Percentiles rank a stretch among this genome's conserved stretches.
Evolutionary conservation across 208 protist species (phyloP).

Genomic region (Trypanosoma avium): DNA sequence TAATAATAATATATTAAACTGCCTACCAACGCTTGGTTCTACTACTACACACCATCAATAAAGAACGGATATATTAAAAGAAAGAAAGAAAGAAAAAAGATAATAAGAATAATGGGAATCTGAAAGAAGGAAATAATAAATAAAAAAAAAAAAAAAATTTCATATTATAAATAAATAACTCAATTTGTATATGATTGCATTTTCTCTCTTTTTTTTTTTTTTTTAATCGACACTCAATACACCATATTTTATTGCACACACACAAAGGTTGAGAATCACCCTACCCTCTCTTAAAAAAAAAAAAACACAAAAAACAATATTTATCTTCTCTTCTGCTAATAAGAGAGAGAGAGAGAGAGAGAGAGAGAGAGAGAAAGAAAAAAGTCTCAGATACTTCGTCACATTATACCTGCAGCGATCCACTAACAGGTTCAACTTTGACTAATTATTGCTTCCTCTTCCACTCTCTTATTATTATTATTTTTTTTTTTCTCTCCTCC

Average conservation of each 20-base stretch:
- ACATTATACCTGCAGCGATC: no score
- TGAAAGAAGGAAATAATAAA: neutral
- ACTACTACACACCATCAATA: no score
- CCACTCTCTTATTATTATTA: neutral
- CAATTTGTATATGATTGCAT: neutral
- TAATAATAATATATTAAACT: no score
- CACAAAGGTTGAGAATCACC: no score
- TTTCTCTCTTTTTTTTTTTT: neutral
- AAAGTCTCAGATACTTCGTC: no score
- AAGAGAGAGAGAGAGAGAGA: neutral
- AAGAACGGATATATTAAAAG: neutral
- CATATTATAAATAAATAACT: neutral
- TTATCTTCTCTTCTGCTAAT: no score
- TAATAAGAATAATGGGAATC: neutral
- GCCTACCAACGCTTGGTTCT: no score
- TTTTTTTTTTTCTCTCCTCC: neutral
- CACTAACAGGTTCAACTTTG: no score
- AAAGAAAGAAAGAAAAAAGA: neutral
- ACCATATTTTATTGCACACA: neutral
- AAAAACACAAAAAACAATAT: no score
- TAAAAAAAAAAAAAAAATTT: conserved; percentile 2
- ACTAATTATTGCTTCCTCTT: conserved; percentile 1
- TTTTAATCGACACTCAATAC: neutral
- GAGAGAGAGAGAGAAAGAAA: neutral
- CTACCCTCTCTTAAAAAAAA: no score